Conservation (phyloP, 2,329 filamentous ascomycete species). For the Coniochaeta sp. region DNA sequence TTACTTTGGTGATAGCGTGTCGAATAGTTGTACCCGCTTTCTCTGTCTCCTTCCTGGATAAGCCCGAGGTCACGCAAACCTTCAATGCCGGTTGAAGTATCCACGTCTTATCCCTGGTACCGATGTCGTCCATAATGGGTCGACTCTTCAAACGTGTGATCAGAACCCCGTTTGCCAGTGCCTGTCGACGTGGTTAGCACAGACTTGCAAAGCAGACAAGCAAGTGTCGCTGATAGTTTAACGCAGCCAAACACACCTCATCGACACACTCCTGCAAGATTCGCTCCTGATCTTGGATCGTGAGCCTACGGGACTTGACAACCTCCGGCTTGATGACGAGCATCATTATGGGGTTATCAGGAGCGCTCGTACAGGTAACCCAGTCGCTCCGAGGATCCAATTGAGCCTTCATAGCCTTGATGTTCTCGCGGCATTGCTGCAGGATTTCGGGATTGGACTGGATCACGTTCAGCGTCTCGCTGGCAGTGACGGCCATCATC, state of each 20-base stretch:
- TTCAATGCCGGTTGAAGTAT: slow-evolving; percentile 77
- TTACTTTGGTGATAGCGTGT: slow-evolving; percentile 89
- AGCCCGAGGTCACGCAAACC: slow-evolving; percentile 78
- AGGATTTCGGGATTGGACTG: slow-evolving; percentile 83
- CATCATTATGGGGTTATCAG: slow-evolving; percentile 83
- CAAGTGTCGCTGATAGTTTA: background rate
- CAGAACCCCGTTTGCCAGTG: slow-evolving; percentile 79
- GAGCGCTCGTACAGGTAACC: slow-evolving; percentile 72
- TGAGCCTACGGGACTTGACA: slow-evolving; percentile 61
- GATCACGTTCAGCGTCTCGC: slow-evolving; percentile 79
- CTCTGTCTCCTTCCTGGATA: slow-evolving; percentile 92
- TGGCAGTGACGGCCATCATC: slow-evolving; percentile 90
- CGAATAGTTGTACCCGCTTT: slow-evolving; percentile 83
- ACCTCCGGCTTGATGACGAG: slow-evolving; percentile 79
- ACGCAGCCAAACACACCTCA: slow-evolving; percentile 57
- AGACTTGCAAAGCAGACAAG: background rate
- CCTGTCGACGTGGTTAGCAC: slow-evolving; percentile 37
- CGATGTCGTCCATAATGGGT: slow-evolving; percentile 56
- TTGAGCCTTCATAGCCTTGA: slow-evolving; percentile 76
- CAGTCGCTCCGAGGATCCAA: slow-evolving; percentile 91
- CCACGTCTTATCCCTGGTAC: slow-evolving; percentile 62
- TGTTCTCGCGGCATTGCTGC: slow-evolving; percentile 73
- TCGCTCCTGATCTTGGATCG: slow-evolving; percentile 70
- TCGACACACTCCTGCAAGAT: slow-evolving; percentile 90
- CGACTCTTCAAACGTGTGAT: slow-evolving; percentile 80